Conservation (phyloP, 2,329 filamentous ascomycete genomes). For the Epichloe sp. region DNA sequence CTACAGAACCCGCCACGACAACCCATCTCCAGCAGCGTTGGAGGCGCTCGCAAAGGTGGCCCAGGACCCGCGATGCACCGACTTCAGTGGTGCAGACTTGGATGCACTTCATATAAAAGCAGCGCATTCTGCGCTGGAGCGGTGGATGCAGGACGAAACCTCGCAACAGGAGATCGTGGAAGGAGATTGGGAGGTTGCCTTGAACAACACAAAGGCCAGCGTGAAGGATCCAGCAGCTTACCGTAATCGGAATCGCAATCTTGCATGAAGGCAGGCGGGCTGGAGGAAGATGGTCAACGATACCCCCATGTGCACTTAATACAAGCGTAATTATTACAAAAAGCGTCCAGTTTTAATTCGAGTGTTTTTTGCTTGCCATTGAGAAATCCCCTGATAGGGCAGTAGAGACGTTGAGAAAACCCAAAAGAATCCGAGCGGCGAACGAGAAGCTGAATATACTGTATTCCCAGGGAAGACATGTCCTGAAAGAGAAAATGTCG, state of each 20-base stretch:
- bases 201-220: constrained; percentile 35
- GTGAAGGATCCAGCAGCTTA: constrained; percentile 35
- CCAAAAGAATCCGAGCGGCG: too few relatives aligned
- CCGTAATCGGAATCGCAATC: constrained; percentile 17
- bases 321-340: too few relatives aligned
- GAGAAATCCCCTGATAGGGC: constrained; percentile 16
- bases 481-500: too few relatives aligned
- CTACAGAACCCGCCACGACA: constrained; percentile 31
- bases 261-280: constrained; percentile 11
- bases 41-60: constrained; percentile 52
- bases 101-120: constrained; percentile 35
- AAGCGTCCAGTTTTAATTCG: too few relatives aligned
- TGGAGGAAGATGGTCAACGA: too few relatives aligned
- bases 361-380: too few relatives aligned
- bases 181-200: constrained; percentile 40
- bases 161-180: constrained; percentile 15
- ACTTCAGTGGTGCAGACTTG: constrained; percentile 62
- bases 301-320: too few relatives aligned
- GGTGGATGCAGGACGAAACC: constrained; percentile 20
- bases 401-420: too few relatives aligned
- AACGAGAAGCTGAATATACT: too few relatives aligned
- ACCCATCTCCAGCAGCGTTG: constrained; percentile 29
- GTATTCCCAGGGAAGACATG: too few relatives aligned
- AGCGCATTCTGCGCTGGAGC: constrained; percentile 32
- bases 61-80: constrained; percentile 50